Conservation (phyloP, 2,329 filamentous ascomycete species). For the Nothopassalora personata region DNA sequence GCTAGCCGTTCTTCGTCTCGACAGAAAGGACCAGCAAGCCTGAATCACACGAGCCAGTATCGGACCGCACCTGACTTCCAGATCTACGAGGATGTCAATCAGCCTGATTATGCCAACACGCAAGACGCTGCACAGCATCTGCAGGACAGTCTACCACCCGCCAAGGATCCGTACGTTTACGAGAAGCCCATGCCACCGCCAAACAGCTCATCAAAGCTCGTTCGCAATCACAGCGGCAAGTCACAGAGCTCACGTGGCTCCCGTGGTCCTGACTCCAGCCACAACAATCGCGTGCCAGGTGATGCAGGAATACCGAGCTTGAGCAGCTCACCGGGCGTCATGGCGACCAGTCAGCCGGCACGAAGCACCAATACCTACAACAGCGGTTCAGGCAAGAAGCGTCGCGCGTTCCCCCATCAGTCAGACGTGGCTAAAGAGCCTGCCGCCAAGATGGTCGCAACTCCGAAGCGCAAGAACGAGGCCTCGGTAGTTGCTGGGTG, state of each 20-base stretch:
- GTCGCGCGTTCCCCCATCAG: neutral
- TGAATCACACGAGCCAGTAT: neutral
- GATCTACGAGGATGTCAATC: constrained; percentile 1
- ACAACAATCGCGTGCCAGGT: neutral
- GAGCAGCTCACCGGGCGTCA: constrained; percentile 26
- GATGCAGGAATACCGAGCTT: neutral
- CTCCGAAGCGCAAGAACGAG: constrained; percentile 22
- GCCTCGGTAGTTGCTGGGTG: constrained; percentile 14
- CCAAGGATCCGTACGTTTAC: constrained; percentile 8
- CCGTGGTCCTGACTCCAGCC: neutral
- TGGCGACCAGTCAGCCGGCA: constrained; percentile 1
- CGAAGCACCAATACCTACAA: neutral
- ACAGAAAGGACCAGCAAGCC: neutral
- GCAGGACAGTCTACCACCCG: neutral
- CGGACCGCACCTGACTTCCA: neutral
- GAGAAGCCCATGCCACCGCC: constrained; percentile 21
- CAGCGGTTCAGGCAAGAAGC: constrained; percentile 4
- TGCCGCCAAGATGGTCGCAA: neutral
- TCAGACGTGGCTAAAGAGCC: neutral
- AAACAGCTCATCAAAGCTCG: constrained; percentile 26
- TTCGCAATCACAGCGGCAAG: constrained; percentile 4
- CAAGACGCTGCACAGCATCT: neutral
- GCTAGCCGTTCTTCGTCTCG: neutral
- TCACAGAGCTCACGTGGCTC: constrained; percentile 1
- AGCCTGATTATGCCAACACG: neutral